Evolutionary conservation across 2,329 filamentous ascomycete genomes (phyloP), one percentile per base, ranked within the genome.

Genomic region (Microsporum canis): DNA sequence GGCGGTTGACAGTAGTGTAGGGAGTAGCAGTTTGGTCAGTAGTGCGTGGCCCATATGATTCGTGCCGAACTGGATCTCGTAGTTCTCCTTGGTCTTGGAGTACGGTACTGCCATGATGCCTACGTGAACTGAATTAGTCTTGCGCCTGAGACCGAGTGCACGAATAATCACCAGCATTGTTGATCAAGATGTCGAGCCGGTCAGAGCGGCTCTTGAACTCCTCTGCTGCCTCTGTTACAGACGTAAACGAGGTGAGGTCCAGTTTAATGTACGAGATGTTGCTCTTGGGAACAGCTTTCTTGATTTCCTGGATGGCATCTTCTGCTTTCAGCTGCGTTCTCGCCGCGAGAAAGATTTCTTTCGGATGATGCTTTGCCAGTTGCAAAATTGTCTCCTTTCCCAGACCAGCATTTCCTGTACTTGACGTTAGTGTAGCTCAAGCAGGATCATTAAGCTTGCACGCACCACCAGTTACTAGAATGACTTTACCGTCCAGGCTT

Each of bases 261-360:
- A 81, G 75, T 10, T 73, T 68, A 5, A 84, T 67, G 62, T 75
- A 73, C 41, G 72, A 70, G 60, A 82, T 75, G 6, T 65, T 70
- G 51, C 63, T 12, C 51, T 62, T 7, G 36, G 41, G n/a, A 41
- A 70, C 57, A 68, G 62, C 59, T 63, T 76, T 67, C 12, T 57
- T 4, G 63, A 77, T 73, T 2, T 73, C 71, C 14, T 77, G 69
- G 47, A 82, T 77, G 6, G 76, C 73, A 5, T 75, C 72, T 27
- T 73, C 76, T 8, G 76, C 76, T 51, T 76, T 72, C 43, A 68
- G 65, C 55, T 71, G 70, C 17, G 72, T 78, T 51, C 81, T 78
- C 1, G 79, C 80, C 10, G 76, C 80, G 62, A 84, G 76, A 71
- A 79, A 83, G 63, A 84, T 79, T 61, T 81, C 77, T 0, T 72